Base-by-base conservation (phyloP, 768 basidiomycete species). In the Asterophora lycoperdoides region DNA sequence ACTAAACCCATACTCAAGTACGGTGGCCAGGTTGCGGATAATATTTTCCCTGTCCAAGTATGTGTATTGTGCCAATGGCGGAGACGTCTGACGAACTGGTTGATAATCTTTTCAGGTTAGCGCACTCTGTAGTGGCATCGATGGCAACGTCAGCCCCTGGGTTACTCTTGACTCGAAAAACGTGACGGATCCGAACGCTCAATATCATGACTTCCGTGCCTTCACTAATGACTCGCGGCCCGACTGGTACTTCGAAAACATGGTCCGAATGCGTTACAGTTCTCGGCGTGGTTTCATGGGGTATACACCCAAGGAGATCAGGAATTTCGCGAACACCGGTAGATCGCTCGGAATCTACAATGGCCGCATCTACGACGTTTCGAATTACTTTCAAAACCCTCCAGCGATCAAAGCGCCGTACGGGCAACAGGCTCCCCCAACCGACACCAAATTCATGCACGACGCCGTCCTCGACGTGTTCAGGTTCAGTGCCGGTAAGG, bases 171-270 rank as follows among this genome's bases (percentile, higher is more conserved):
- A 83, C 58, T 78, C 88, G 5, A 73, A 73, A 55, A 99, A 98
- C 70, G 78, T 79, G 61, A 80, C 85, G 17, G 85, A 89, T 53
- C 60, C 69, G 14, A 88, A 93, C 59, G 74, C 86, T 0, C 74
- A 82, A 58, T 99, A 98, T 64, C 96, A 98, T 64, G 95, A 99
- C 64, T 99, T 99, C 80, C 88, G 95, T 14, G 85, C 84, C 0
- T 84, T 75, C 62, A 86, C 84, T 30, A 87, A 84, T 51, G 95
- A 98, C 60, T 86, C 87, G 0, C 81, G 96, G 8, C 95, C 96
- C 0, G 96, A 99, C 62, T 99, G 96, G 96, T 99, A 98, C 66
- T 93, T 89, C 56, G 88, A 98, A 69, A 76, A 74, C 51, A 98
- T 99, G 96, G 88, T 89, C 2, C 65, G 79, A 62, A 86, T 99